Evolutionary conservation across 352 stramenopile genomes (phyloP).

Genomic region (Globisporangium barbulae): DNA sequence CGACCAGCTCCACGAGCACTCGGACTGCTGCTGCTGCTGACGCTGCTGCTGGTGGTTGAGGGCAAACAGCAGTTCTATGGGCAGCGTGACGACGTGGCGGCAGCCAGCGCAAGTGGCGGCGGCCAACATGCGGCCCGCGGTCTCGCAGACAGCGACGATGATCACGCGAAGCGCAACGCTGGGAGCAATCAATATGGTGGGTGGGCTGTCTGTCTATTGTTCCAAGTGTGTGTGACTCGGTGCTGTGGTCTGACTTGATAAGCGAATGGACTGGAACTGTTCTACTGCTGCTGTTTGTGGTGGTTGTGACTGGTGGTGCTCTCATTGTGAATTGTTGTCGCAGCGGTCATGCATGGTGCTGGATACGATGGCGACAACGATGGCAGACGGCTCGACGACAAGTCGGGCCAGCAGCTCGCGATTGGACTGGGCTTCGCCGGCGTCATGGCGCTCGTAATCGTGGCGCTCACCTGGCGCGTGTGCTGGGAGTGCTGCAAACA

Average conservation of each 20-base stretch:
- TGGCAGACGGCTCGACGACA: conserved; percentile 15
- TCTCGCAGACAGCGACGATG: neutral
- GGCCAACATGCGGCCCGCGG: neutral
- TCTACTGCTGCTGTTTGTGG: neutral
- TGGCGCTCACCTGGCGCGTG: conserved; percentile 47
- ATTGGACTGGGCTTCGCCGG: conserved; percentile 32
- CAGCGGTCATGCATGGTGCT: conserved; percentile 4
- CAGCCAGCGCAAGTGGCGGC: neutral
- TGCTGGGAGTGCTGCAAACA: conserved; percentile 47
- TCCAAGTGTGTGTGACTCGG: neutral
- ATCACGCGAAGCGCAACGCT: neutral
- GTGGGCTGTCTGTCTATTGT: neutral
- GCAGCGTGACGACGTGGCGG: neutral
- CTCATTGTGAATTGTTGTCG: neutral
- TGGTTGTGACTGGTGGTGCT: neutral
- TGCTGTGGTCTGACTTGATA: neutral
- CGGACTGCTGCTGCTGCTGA: neutral
- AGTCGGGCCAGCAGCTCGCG: conserved; percentile 24
- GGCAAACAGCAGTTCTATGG: neutral
- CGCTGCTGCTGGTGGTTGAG: neutral
- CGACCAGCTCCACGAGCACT: no score
- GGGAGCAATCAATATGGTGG: neutral
- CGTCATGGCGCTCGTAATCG: conserved; percentile 32
- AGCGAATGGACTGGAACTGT: neutral
- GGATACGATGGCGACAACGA: conserved; percentile 13